These are phyloP conservation scores for Populus nigra DNA, from an alignment of 345 rosid genomes.

Conservation along the genomic window DNA sequence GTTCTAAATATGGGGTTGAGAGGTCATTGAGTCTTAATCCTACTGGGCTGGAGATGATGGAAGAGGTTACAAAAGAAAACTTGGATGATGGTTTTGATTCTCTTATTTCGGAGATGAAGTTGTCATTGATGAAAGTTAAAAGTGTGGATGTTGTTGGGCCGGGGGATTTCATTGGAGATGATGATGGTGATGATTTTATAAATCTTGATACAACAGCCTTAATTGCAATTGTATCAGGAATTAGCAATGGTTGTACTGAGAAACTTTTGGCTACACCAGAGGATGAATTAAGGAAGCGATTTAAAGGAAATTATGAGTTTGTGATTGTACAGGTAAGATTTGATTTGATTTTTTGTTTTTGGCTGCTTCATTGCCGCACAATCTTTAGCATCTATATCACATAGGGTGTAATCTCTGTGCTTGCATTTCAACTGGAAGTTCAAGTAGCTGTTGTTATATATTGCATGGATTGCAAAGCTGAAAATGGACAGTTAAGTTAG, in stretches of 20 bases:
- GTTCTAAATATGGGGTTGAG: constrained; percentile 18
- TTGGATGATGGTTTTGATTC: constrained; percentile 32
- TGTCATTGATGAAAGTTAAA: constrained; percentile 2
- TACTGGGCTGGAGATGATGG: constrained; percentile 19
- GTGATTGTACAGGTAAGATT: constrained; percentile 68
- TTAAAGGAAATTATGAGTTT: constrained; percentile 78
- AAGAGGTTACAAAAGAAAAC: constrained; percentile 20
- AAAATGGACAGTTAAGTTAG: background rate
- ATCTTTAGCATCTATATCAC: background rate
- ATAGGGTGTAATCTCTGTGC: too few relatives aligned
- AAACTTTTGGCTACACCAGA: constrained; percentile 46
- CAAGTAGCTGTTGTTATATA: background rate
- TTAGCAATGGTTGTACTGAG: constrained; percentile 70
- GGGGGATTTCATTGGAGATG: too few relatives aligned
- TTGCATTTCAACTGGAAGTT: too few relatives aligned
- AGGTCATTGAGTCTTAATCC: constrained; percentile 7
- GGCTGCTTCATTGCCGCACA: background rate
- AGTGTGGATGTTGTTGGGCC: constrained; percentile 12
- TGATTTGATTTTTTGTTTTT: background rate
- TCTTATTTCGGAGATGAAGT: constrained; percentile 45
- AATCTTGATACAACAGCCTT: constrained; percentile 86
- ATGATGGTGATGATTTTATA: constrained; percentile 36
- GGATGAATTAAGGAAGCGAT: constrained; percentile 48
- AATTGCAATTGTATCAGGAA: constrained; percentile 82
- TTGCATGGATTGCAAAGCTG: background rate